Conservation (phyloP, 768 basidiomycete genomes). For the Tubosaeta sp. region DNA sequence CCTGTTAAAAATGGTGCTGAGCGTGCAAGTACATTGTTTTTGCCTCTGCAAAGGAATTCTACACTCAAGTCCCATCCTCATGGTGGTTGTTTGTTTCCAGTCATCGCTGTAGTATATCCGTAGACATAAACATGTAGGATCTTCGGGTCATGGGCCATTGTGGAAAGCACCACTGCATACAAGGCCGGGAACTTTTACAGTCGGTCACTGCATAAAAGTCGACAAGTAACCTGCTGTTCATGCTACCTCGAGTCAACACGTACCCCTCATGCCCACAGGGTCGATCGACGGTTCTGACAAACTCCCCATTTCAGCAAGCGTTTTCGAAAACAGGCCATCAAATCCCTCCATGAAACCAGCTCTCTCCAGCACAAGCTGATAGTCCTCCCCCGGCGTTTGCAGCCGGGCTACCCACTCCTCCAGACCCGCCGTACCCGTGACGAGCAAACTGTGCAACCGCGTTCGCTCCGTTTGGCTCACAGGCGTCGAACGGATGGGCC, state of each 20-base stretch:
- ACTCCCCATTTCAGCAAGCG: constrained; percentile 57
- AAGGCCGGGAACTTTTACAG: neutral
- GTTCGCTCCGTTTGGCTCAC: constrained; percentile 69
- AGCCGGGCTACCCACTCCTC: constrained; percentile 61
- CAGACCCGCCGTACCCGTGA: constrained; percentile 52
- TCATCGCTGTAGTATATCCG: too few species aligned
- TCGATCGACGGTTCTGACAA: constrained; percentile 30
- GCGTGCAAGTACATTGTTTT: too few species aligned
- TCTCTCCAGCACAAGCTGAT: constrained; percentile 39
- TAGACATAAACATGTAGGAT: too few species aligned
- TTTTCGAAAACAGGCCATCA: constrained; percentile 58
- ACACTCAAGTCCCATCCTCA: too few species aligned
- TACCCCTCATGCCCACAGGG: constrained; percentile 16
- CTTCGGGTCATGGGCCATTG: too few species aligned
- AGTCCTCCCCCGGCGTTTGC: constrained; percentile 24
- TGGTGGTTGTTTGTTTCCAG: neutral
- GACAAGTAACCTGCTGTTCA: neutral
- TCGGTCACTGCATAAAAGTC: neutral
- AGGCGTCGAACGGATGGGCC: constrained; percentile 39
- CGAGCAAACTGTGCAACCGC: constrained; percentile 62
- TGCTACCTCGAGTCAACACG: constrained; percentile 13
- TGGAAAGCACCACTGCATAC: too few species aligned
- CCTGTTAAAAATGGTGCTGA: too few species aligned
- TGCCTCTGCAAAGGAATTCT: too few species aligned
- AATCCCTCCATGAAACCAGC: constrained; percentile 59